Evolutionary conservation across 2,329 filamentous ascomycete genomes (phyloP).

Genomic region (Thermoascus crustaceus): DNA sequence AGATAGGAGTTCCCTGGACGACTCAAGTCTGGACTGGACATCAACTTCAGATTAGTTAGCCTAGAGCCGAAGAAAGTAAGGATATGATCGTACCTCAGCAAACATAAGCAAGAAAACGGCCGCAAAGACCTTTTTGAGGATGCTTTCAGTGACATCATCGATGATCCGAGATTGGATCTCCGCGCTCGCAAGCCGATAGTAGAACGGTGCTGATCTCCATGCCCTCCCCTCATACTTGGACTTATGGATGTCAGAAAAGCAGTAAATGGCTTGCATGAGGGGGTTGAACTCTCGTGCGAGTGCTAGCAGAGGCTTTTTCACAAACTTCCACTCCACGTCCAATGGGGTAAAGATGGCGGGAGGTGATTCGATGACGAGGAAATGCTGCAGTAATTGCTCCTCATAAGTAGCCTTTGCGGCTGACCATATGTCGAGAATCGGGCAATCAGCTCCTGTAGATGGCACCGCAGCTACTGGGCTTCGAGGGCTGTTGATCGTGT

Average conservation of each 20-base stretch:
- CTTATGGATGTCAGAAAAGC: slow-evolving; percentile 26
- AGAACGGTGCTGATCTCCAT: slow-evolving; percentile 21
- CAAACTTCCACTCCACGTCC: slow-evolving; percentile 26
- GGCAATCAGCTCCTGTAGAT: slow-evolving; percentile 6
- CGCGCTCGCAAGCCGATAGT: slow-evolving; percentile 23
- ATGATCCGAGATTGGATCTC: slow-evolving; percentile 22
- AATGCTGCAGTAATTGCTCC: slow-evolving; percentile 23
- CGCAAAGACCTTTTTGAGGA: slow-evolving; percentile 19
- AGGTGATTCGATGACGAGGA: slow-evolving; percentile 20
- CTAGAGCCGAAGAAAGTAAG: background rate
- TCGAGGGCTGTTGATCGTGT: slow-evolving; percentile 10
- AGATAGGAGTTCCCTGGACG: slow-evolving; percentile 22
- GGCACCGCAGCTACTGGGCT: background rate
- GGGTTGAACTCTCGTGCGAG: slow-evolving; percentile 18
- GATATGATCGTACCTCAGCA: slow-evolving; percentile 21
- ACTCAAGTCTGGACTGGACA: slow-evolving; percentile 21
- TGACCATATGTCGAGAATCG: slow-evolving; percentile 12
- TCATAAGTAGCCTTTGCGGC: slow-evolving; percentile 17
- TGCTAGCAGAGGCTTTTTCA: slow-evolving; percentile 16
- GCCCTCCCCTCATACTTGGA: slow-evolving; percentile 17
- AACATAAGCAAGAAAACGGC: slow-evolving; percentile 28
- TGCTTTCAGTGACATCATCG: slow-evolving; percentile 17
- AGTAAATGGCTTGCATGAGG: slow-evolving; percentile 24
- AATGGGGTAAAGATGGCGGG: slow-evolving; percentile 25
- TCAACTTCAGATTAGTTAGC: slow-evolving; percentile 13